Evolutionary conservation across 179 eudicot species (phyloP), one percentile per base, ranked within the genome.

Genomic region (Vitellaria paradoxa): DNA sequence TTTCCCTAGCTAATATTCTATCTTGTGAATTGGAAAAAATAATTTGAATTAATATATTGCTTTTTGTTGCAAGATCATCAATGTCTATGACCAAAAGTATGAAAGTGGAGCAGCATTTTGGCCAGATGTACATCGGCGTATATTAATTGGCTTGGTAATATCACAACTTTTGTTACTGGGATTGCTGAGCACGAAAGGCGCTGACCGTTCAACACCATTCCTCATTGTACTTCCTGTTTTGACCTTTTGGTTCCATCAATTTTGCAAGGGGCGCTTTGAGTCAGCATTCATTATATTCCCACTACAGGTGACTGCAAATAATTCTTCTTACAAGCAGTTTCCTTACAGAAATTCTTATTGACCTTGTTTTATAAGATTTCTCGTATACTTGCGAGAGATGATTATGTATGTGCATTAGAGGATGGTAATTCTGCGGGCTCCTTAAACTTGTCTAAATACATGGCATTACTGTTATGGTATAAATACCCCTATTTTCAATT

Each of bases 91-190:
- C 76, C 94, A 90, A 72, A 91, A 89, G 85, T 94, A 94, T 67
- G 98, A 94, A 86, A 92, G 96, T 64, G 97, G 87, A 11, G 98
- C 98, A 20, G 81, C 87, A 45, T 94, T 87, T 82, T 94, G 98
- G 98, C 98, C 98, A 46, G 96, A 89, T 80, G 97, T 94, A 71
- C 92, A 94, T 75, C 87, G 79, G n/a, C 97, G 98, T 65, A 83
- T 94, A 70, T 75, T 94, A 37, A 75, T 89, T 65, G 92, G 94
- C 62, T 75, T 92, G 64, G 73, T 91, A 47, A 89, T 94, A 77
- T 91, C 98, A 7, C 98, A 94, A 55, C 77, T 94, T 82, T 78
- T 88, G 77, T 77, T 94, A 63, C 74, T 94, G 82, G 98, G 98
- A 74, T 77, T 94, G 76, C 42, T 94, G 82, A 89, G 93, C 85